Evolutionary conservation across 2,329 filamentous ascomycete species (phyloP), one percentile per base, ranked within the genome.

Genomic region (Alternaria tenuissima): DNA sequence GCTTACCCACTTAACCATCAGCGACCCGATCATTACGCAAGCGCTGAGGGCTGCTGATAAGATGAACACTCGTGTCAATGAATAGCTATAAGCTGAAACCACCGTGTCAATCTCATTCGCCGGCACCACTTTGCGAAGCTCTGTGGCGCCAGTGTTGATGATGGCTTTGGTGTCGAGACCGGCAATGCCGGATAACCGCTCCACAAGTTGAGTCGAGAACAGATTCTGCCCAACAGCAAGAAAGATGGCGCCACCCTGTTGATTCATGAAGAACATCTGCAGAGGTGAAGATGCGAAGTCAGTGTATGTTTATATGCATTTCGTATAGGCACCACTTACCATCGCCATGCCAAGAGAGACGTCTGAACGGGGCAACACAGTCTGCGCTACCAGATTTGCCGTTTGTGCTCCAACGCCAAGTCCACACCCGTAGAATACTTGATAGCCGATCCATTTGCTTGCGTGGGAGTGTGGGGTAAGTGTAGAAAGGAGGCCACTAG

Each of bases 1-100:
- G 63, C 82, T 88, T 70, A 80, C 84, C 88, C 88, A 91, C 75
- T 90, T 86, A 68, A 91, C 83, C 5, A 78, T 74, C 1, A 83
- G 60, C 0, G 83, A 79, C 0, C 86, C 87, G 5, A 89, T 32
- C 9, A 89, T 79, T 5, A 81, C 83, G 4, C 88, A 64, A 18
- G 80, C 81, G 1, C 83, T 81, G 67, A 88, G 78, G 2, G 84
- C 83, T n/a, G 88, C 78, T 2, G 82, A 83, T 8, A 91, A 83
- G 57, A 86, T 82, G 69, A 90, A 91, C 0, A 84, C 83, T 49
- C 82, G 76, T 1, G 82, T 82, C 22, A 92, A 73, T 0, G 88
- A 81, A 22, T 80, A 76, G 69, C 90, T 91, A 76, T 92, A 92
- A 0, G 87, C 88, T 0, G 80, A 65, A 1, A 88, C 78, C 1